These are phyloP conservation scores for Fraxinus velutina DNA, from an alignment of 305 asterid genomes.

Conservation along the genomic window DNA sequence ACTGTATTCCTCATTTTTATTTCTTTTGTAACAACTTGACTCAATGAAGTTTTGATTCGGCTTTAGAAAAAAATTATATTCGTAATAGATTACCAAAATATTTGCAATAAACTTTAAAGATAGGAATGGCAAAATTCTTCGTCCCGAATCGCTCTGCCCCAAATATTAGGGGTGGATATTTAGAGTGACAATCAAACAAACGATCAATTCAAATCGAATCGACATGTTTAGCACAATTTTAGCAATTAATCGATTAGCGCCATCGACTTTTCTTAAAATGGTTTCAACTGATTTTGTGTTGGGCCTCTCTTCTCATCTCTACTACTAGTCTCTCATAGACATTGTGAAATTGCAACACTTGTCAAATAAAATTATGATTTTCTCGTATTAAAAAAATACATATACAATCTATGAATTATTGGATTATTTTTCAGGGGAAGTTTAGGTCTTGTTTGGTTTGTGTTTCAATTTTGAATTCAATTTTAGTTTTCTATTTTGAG, in stretches of 20 bases:
- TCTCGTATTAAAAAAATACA: not conserved
- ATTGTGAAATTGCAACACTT: not conserved
- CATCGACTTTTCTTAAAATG: not conserved
- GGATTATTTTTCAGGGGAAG: not conserved
- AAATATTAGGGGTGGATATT: not conserved
- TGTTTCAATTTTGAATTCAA: not conserved
- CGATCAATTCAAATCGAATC: not conserved
- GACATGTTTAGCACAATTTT: not conserved
- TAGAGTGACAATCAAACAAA: not conserved
- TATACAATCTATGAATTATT: not conserved
- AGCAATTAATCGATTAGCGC: not conserved
- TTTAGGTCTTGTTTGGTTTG: not conserved
- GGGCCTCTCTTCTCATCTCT: not conserved
- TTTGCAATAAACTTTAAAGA: not conserved
- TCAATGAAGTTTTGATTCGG: not conserved
- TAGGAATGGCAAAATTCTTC: not conserved
- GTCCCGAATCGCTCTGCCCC: not conserved
- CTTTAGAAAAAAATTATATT: not conserved
- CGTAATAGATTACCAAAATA: not conserved
- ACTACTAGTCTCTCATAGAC: not conserved
- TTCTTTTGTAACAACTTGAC: not conserved
- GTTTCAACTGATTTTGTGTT: not conserved
- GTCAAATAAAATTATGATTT: not conserved
- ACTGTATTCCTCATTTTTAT: not conserved
- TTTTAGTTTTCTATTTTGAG: not conserved